Evolutionary conservation across 1,284 basidiomycete genomes (phyloP), one percentile per base, ranked within the genome.

Genomic region (Heliocybe sulcata): DNA sequence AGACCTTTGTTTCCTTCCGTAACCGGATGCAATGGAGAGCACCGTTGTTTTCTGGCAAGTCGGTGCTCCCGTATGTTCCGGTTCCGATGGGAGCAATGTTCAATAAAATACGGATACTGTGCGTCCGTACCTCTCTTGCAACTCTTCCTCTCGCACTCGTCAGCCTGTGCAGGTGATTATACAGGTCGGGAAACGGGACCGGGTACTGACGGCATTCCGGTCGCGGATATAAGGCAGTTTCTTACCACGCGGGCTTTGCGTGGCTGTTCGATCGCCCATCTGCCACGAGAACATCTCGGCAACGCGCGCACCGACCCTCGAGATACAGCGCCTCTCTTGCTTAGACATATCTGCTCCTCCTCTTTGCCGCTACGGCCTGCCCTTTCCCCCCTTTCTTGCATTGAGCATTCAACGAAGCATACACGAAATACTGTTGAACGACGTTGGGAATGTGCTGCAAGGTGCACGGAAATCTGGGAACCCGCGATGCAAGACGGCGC

Each of bases 401-500:
- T 20, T 16, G 38, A 3, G 38, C 38, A n/a, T n/a, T 9, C 38
- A n/a, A n/a, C 38, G 12, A 42, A 42, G n/a, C 19, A 42, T 16
- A 42, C 38, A n/a, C 38, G 38, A n/a, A 42, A 6, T 42, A 6
- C 6, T 20, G 19, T 20, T 42, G 8, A 6, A 6, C 19, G 16
- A 6, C 38, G 8, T 8, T 6, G 19, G 38, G 4, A 42, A 20
- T 23, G 22, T 23, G 11, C 20, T n/a, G 6, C 47, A 49, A 49
- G 11, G 47, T 49, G 9, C 47, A 49, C 47, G 47, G 47, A 29
- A 26, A 49, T 26, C 22, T 25, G 14, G 23, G 27, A 49, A 49
- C 22, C 27, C 23, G 23, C 27, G 23, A 49, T 11, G 3, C 14
- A n/a, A 67, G 83, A n/a, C 68, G 91, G 56, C 75, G 87, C 50